Evolutionary conservation across 352 stramenopile species (phyloP).

Genomic region (Phytophthora sp.): DNA sequence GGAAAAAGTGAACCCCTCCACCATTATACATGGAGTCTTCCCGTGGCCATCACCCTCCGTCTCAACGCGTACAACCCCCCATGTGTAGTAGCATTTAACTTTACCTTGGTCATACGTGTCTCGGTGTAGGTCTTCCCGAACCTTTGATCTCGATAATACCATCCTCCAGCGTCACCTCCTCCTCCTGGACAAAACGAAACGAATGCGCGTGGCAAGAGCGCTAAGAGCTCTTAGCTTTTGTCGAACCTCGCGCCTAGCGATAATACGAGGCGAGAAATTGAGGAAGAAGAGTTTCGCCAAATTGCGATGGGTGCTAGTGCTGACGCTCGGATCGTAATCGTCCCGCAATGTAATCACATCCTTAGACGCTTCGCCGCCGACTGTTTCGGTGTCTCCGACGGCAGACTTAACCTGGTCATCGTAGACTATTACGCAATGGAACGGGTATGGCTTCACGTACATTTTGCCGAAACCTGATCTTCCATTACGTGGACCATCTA

Average conservation of each 20-base stretch:
- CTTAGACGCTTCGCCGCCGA: background rate
- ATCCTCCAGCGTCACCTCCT: constrained; percentile 37
- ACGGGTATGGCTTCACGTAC: constrained; percentile 45
- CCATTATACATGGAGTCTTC: constrained; percentile 21
- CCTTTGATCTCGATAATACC: constrained; percentile 20
- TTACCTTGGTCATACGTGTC: constrained; percentile 21
- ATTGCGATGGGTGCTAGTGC: constrained; percentile 13
- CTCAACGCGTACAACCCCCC: background rate
- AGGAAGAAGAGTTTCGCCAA: constrained; percentile 16
- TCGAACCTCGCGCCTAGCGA: constrained; percentile 19
- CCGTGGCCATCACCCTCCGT: constrained; percentile 12
- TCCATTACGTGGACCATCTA: constrained; percentile 1
- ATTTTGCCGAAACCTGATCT: constrained; percentile 40
- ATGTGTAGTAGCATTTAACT: constrained; percentile 42
- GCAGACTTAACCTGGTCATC: constrained; percentile 25
- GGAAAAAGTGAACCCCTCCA: constrained; percentile 34
- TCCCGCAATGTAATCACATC: constrained; percentile 39
- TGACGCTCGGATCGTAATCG: background rate
- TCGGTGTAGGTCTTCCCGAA: constrained; percentile 22
- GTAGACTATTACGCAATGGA: constrained; percentile 45
- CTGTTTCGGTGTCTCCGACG: background rate
- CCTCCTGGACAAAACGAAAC: constrained; percentile 32
- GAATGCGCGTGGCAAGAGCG: constrained; percentile 14
- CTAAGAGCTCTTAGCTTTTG: constrained; percentile 36
- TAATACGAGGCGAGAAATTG: constrained; percentile 31